Conservation (phyloP, 2,329 filamentous ascomycete species). For the Colletotrichum shisoi region DNA sequence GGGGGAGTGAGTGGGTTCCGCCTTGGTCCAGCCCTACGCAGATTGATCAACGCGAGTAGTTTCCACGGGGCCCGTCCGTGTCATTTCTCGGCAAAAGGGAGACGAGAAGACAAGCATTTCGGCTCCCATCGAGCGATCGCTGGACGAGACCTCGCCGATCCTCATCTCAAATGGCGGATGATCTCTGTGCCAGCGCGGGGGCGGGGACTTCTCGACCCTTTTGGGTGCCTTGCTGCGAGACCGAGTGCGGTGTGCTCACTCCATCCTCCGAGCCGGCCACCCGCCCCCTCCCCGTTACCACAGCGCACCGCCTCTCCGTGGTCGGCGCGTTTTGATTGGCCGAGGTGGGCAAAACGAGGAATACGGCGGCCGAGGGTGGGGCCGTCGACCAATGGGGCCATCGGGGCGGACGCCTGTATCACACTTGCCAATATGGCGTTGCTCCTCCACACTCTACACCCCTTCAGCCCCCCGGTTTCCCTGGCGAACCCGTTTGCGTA, state of each 20-base stretch:
- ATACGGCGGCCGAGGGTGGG: conserved; percentile 17
- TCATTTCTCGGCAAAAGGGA: conserved; percentile 7
- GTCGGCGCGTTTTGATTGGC: conserved; percentile 3
- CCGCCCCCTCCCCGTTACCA: background rate
- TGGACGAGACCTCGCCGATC: conserved; percentile 3
- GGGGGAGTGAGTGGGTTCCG: background rate
- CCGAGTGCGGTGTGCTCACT: background rate
- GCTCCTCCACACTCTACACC: background rate
- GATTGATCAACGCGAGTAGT: background rate
- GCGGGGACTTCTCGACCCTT: background rate
- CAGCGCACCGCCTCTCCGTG: background rate
- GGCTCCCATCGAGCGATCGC: background rate
- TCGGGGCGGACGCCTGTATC: background rate
- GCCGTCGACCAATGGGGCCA: conserved; percentile 15
- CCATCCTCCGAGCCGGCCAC: background rate
- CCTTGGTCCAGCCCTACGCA: background rate
- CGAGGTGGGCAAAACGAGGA: conserved; percentile 6
- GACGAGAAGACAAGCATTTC: conserved; percentile 1
- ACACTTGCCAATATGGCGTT: background rate
- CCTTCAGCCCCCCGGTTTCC: background rate
- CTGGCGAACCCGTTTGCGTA: background rate
- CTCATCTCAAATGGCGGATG: background rate
- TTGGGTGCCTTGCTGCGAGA: background rate
- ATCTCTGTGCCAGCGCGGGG: background rate
- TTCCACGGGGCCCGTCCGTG: background rate